These are phyloP conservation scores for Phoenix dactylifera DNA, from an alignment of 176 grass and related monocot genomes.

Conservation along the genomic window DNA sequence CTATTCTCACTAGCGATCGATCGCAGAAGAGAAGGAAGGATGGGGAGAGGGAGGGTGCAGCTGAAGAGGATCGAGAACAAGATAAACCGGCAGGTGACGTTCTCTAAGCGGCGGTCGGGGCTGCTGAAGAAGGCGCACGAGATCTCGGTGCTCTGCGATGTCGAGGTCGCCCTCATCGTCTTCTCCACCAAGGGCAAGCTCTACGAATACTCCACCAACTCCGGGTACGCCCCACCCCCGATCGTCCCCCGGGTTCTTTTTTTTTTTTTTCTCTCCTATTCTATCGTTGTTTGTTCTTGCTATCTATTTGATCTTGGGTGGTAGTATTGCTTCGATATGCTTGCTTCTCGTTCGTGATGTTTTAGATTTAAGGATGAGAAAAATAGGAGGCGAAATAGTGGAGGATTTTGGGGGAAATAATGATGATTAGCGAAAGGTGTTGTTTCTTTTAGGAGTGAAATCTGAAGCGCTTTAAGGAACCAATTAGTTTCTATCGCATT, in stretches of 20 bases:
- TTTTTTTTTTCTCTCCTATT: neutral
- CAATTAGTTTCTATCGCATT: too few relatives aligned
- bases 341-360: too few relatives aligned
- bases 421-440: too few relatives aligned
- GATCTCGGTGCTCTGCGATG: conserved; percentile 63
- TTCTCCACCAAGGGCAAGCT: conserved; percentile 55
- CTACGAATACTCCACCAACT: conserved; percentile 28
- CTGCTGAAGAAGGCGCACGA: conserved; percentile 64
- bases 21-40: neutral
- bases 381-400: too few relatives aligned
- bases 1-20: too few relatives aligned
- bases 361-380: too few relatives aligned
- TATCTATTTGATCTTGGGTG: too few relatives aligned
- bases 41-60: conserved; percentile 45
- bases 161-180: conserved; percentile 43
- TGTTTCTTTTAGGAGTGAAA: too few relatives aligned
- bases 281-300: too few relatives aligned
- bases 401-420: too few relatives aligned
- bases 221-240: conserved; percentile 3
- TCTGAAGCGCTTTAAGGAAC: too few relatives aligned
- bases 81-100: conserved; percentile 63
- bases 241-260: neutral
- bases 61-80: conserved; percentile 61
- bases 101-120: conserved; percentile 59
- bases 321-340: too few relatives aligned